Base-by-base conservation (phyloP, 495 filamentous ascomycete species). In the Mytilinidion resinicola region DNA sequence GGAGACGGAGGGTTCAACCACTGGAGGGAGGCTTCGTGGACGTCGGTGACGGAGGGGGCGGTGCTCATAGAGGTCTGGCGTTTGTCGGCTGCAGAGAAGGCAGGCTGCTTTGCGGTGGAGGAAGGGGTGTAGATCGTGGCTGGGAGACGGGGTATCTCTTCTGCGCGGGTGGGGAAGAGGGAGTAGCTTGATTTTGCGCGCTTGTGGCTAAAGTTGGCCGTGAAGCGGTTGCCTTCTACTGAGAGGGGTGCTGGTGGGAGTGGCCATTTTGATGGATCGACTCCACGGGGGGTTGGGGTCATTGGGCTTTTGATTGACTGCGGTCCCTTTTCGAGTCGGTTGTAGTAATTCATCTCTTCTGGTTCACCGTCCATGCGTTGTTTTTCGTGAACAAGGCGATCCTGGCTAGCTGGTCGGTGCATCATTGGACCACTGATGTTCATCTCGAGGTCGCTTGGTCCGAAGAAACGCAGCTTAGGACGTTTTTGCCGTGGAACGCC, bases 401-500 rank as follows among this genome's bases (percentile, higher is more conserved):
- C 55, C 3, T 60, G 64, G 37, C 60, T 63, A 17, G 63, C 60
- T 30, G 59, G 51, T 35, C 63, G 55, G 8, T 60, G 52, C 21
- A 67, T 53, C 10, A 69, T 17, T 17, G 66, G 66, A 0, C 55
- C 58, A 41, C 66, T 69, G 37, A 69, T 69, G 53, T 61, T 69
- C 62, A 66, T 59, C 20, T 69, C 64, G 9, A 69, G 53, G 49
- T 67, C 64, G 38, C 61, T 64, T 1, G 64, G 64, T 0, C 66
- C 66, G 35, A 63, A 66, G 51, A 67, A 62, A 36, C 66, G 63
- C 34, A 65, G 64, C 47, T 37, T 53, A 5, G 59, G 57, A 48
- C 58, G 54, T 15, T 63, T 60, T 38, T 58, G 41, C 57, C 49
- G 44, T 6, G 59, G 50, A 17, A 30, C 39, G 9, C 44, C 51